A percentile compares a stretch with the other conserved stretches of the same genome.
phyloP scores from a whole-genome alignment of 768 basidiomycete genomes.

The Suillus tomentosus region DNA sequence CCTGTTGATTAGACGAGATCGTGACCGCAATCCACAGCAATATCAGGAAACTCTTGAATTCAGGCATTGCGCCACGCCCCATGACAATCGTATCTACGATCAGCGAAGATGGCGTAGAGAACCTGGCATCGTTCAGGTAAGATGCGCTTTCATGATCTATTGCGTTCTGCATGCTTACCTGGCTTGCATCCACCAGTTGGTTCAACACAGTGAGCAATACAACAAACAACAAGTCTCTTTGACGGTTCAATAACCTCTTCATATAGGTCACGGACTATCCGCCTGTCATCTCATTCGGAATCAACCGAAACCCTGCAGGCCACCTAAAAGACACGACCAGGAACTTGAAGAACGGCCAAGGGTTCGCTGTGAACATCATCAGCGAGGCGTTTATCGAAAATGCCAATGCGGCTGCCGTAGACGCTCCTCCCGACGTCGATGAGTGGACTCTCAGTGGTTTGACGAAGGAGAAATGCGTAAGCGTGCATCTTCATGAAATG shows the following conservation, averaged over 20 bases:
- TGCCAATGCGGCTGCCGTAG: slow-evolving; percentile 40
- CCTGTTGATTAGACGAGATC: not conserved
- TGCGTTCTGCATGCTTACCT: not conserved
- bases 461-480: slow-evolving; percentile 40
- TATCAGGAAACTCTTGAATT: slow-evolving; percentile 37
- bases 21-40: slow-evolving; percentile 14
- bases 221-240: not conserved
- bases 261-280: slow-evolving; percentile 24
- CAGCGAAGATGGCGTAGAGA: slow-evolving; percentile 34
- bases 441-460: slow-evolving; percentile 47
- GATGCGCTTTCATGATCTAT: not conserved
- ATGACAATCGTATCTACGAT: slow-evolving; percentile 46
- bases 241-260: too few relatives aligned
- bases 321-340: slow-evolving; percentile 44
- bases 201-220: slow-evolving; percentile 27
- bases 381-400: slow-evolving; percentile 48
- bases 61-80: slow-evolving; percentile 45
- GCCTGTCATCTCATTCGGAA: slow-evolving; percentile 41
- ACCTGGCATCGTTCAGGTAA: slow-evolving; percentile 46
- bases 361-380: slow-evolving; percentile 58
- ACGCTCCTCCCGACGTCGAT: slow-evolving; percentile 37
- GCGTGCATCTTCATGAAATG: not conserved
- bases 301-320: slow-evolving; percentile 16
- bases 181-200: slow-evolving; percentile 18
- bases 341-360: slow-evolving; percentile 48